Percentiles rank a stretch among this genome's conserved stretches.
Evolutionary conservation across 192 early-diverging fungal genomes (phyloP).

Genomic region (Thamnidium elegans): DNA sequence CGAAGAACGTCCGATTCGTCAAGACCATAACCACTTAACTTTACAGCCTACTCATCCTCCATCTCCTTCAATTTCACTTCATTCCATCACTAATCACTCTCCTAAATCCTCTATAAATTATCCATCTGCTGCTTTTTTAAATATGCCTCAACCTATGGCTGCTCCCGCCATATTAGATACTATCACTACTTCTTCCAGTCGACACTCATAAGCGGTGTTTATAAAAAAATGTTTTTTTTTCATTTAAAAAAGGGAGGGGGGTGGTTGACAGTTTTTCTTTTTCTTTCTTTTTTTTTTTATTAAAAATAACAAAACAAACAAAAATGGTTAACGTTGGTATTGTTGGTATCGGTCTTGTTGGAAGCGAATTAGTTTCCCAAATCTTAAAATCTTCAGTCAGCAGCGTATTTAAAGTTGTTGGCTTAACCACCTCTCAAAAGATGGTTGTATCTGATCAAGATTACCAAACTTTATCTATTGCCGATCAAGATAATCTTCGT

Average conservation of each 20-base stretch:
- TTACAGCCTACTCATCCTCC: constrained; percentile 21
- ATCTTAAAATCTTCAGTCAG: constrained; percentile 54
- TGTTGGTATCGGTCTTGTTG: constrained; percentile 93
- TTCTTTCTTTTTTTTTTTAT: not conserved
- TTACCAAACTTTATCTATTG: constrained; percentile 43
- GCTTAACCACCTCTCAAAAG: constrained; percentile 73
- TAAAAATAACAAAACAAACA: too few relatives aligned
- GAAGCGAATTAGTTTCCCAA: constrained; percentile 85
- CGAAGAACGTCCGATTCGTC: not conserved
- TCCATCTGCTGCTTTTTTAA: constrained; percentile 15
- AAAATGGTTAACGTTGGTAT: constrained; percentile 80
- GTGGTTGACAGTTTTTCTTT: not conserved
- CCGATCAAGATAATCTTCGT: constrained; percentile 49
- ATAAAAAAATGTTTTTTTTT: too few relatives aligned
- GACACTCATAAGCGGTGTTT: not conserved
- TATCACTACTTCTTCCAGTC: constrained; percentile 25
- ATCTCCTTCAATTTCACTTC: constrained; percentile 17
- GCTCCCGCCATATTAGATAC: constrained; percentile 26
- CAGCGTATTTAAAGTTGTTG: constrained; percentile 65
- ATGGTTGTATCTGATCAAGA: constrained; percentile 57
- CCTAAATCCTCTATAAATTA: constrained; percentile 3
- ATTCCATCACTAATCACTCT: not conserved
- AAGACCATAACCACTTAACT: constrained; percentile 19
- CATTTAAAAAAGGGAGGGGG: too few relatives aligned
- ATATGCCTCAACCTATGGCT: constrained; percentile 15